Percentiles rank a stretch among this genome's conserved stretches.
phyloP scores from a whole-genome alignment of 768 basidiomycete species.

The Boletus patriciae region DNA sequence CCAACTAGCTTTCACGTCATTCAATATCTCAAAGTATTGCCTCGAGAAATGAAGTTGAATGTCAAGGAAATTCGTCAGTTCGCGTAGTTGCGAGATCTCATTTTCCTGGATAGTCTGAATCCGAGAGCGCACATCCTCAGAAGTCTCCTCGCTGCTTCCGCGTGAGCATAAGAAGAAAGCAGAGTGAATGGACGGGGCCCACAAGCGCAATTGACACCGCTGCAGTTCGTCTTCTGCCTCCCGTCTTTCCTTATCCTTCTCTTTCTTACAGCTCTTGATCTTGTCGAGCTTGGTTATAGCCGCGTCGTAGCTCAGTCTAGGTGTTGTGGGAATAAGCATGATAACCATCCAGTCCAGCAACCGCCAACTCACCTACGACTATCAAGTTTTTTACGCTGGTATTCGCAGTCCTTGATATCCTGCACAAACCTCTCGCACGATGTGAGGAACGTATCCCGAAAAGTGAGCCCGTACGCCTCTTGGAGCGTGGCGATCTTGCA shows the following conservation, averaged over 20 bases:
- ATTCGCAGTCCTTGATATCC: conserved; percentile 82
- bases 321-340: neutral
- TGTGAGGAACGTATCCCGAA: conserved; percentile 71
- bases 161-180: conserved; percentile 7
- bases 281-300: conserved; percentile 70
- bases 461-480: conserved; percentile 71
- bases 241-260: conserved; percentile 67
- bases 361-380: conserved; percentile 61
- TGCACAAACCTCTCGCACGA: conserved; percentile 65
- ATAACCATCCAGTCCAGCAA: neutral
- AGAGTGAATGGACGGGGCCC: conserved; percentile 26
- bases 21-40: conserved; percentile 70
- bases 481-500: conserved; percentile 84
- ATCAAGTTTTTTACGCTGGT: conserved; percentile 81
- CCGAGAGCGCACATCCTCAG: conserved; percentile 78
- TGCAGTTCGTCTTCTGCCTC: conserved; percentile 85
- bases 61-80: conserved; percentile 70
- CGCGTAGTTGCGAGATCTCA: conserved; percentile 69
- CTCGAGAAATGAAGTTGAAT: conserved; percentile 71
- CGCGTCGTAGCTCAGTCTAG: conserved; percentile 75
- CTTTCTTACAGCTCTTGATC: conserved; percentile 70
- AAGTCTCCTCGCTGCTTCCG: conserved; percentile 71
- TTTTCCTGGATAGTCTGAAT: conserved; percentile 81
- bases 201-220: conserved; percentile 74
- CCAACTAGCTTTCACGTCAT: conserved; percentile 70